Evolutionary conservation across 108 stramenopile species (phyloP), one percentile per base, ranked within the genome.

Genomic region (Heterococcus sp.): DNA sequence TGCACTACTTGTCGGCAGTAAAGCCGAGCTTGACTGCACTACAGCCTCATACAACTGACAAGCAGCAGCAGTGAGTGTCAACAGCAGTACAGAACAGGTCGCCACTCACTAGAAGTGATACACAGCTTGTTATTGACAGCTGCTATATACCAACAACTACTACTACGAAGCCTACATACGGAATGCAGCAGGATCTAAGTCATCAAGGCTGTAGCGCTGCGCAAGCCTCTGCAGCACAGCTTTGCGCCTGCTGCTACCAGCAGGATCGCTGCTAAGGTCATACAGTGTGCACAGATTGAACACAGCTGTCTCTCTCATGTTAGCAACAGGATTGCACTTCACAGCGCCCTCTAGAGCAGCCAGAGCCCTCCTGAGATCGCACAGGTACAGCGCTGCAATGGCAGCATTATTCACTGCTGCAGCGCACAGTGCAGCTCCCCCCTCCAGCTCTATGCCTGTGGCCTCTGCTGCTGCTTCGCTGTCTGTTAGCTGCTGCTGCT

Each of bases 201-300:
- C 95, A 84, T 95, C 93, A 76, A 96, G 83, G 37, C 85, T 87
- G 75, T 93, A 96, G 38, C 92, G 88, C 77, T 91, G 91, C 21
- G 94, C 93, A 37, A 96, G 89, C 29, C 88, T 63, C 63, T 94
- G 92, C 75, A 96, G 72, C 1, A 89, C 78, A 69, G 90, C 85
- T 75, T 96, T 96, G 75, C 91, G 90, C 35, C 75, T 85, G 11
- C 87, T 85, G 74, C 91, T 91, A 4, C 86, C 89, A 11, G 91
- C 86, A 0, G 91, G 84, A 70, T 94, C 94, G 27, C 82, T 87
- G 32, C 90, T 88, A 8, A 96, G 84, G 72, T 96, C 95, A 85
- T 96, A 96, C 73, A 96, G 88, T 0, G 93, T 96, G 85, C 95
- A 93, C 36, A 96, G 86, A 82, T 96, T 96, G 81, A 95, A 93